Evolutionary conservation across 139 green algal genomes (phyloP), one percentile per base, ranked within the genome.

Genomic region (Medakamo hakoo): DNA sequence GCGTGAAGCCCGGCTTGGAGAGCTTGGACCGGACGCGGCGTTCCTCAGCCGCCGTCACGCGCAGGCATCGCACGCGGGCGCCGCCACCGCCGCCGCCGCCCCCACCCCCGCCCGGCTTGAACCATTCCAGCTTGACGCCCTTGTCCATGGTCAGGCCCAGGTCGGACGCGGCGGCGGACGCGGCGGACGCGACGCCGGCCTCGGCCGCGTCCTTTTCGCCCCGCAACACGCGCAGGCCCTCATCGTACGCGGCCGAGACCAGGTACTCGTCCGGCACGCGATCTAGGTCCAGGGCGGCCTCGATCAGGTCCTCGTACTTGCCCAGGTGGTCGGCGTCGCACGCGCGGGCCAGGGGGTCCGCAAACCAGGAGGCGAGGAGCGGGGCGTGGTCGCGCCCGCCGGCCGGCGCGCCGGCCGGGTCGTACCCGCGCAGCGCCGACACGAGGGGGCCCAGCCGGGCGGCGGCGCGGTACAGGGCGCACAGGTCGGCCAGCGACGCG

Each of bases 241-340:
- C 30, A 68, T 94, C 85, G 63, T 96, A 97, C 20, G 66, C 69
- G 9, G 90, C 62, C 19, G 63, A 67, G 58, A 98, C 91, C 29
- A 95, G 72, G 74, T 95, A 98, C 77, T 99, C 91, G 30, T 97
- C 86, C 3, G 89, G 89, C 28, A 97, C 78, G 4, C 74, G 71
- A 14, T 94, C 86, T 57, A 96, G 73, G 73, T 99, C 93, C 1
- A 99, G 59, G 2, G 86, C 85, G 1, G 88, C 85, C 73, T 98
- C 91, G 40, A 94, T 68, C 65, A 99, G 84, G 63, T 87, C 78
- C 80, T 99, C 93, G 82, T 96, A 99, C 69, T 92, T 92, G 49
- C 64, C 67, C 61, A 99, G 82, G 59, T 92, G 80, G 27, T 94
- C 84, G 2, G 63, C 63, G 23, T 87, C 82, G 65, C 90, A 82